phyloP scores from a whole-genome alignment of 2,329 filamentous ascomycete genomes.

The Arthrobotrys megalospora region DNA sequence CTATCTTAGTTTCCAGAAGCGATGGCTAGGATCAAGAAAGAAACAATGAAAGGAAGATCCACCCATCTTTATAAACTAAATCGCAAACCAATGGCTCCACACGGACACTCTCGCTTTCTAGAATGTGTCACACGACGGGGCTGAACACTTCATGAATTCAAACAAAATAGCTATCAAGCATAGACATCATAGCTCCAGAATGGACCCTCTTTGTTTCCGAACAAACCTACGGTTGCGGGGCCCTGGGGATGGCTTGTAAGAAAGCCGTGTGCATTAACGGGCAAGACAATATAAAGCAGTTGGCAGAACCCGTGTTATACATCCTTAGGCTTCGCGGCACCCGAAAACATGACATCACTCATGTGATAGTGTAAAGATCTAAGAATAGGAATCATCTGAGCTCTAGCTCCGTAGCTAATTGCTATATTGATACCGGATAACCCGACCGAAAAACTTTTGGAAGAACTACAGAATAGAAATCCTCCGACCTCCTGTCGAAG shows the following conservation, averaged over 20 bases:
- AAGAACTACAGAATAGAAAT: background rate
- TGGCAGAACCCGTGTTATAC: background rate
- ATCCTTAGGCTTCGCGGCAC: background rate
- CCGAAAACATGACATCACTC: conserved; percentile 16
- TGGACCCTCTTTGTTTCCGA: conserved; percentile 30
- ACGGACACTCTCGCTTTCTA: background rate
- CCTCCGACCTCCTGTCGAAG: conserved; percentile 42
- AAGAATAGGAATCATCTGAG: conserved; percentile 18
- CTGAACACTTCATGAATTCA: background rate
- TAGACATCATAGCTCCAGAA: conserved; percentile 9
- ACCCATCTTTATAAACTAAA: conserved; percentile 18
- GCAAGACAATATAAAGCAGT: background rate
- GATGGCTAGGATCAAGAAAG: conserved; percentile 13
- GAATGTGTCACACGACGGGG: conserved; percentile 7
- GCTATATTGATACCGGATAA: background rate
- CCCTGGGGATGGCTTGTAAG: conserved; percentile 11
- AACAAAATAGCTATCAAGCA: conserved; percentile 4
- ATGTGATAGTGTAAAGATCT: background rate
- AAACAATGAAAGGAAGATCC: conserved; percentile 11
- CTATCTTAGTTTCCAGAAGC: conserved; percentile 6
- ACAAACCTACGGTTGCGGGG: background rate
- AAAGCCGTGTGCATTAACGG: conserved; percentile 1
- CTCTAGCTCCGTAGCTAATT: background rate
- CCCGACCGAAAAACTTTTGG: background rate
- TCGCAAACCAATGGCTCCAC: background rate